phyloP scores from a whole-genome alignment of 208 protist genomes.

The Acanthamoeba sp. region DNA sequence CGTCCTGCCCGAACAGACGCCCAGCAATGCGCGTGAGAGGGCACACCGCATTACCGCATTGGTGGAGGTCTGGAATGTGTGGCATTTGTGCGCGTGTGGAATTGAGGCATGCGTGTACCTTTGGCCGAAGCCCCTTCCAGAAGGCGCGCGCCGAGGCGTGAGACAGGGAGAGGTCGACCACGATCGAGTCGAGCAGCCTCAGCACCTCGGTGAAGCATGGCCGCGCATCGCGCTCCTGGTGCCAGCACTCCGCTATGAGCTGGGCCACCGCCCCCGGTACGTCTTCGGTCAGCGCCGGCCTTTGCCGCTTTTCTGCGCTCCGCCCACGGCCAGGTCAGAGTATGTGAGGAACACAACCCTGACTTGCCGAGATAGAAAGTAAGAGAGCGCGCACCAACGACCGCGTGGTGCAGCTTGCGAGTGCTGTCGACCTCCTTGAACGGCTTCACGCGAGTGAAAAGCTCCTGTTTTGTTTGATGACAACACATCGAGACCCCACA shows the following conservation, averaged over 20 bases:
- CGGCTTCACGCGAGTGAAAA: conserved; percentile 22
- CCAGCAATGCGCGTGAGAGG: too few species aligned
- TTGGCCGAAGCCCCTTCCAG: not conserved
- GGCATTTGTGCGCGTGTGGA: not conserved
- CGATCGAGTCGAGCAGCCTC: not conserved
- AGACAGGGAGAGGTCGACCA: not conserved
- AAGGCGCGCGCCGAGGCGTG: not conserved
- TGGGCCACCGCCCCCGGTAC: not conserved
- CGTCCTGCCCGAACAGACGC: too few species aligned
- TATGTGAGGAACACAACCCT: not conserved
- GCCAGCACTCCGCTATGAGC: conserved; percentile 23
- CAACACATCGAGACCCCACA: too few species aligned
- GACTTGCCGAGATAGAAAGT: not conserved
- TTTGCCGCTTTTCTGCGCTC: not conserved
- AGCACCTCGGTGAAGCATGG: not conserved
- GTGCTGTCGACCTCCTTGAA: not conserved
- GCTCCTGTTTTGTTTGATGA: not conserved
- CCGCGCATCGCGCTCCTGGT: not conserved
- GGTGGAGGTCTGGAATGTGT: not conserved
- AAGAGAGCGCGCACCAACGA: not conserved
- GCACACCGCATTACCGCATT: too few species aligned
- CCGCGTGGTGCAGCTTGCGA: not conserved
- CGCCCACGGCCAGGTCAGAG: not conserved
- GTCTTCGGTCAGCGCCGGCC: not conserved
- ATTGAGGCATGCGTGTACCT: not conserved